Base-by-base conservation (phyloP, 2,329 filamentous ascomycete genomes). In the Ophiocordyceps camponoti-leonardi region DNA sequence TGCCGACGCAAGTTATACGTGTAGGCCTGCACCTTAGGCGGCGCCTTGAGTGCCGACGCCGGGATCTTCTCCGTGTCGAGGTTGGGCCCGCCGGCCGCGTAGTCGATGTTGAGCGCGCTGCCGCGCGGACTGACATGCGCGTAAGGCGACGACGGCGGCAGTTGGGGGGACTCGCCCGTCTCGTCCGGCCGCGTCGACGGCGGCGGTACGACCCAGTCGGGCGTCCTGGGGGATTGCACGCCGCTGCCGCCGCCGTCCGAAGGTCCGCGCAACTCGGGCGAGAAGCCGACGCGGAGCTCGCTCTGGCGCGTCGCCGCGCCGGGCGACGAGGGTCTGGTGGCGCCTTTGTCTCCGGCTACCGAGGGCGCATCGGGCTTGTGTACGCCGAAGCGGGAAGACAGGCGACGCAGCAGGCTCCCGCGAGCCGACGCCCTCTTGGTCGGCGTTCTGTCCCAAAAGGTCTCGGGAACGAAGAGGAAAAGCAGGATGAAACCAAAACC, bases 401-500 rank as follows among this genome's bases (percentile, higher is more conserved):
- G 56, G 6, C 71, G 62, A 20, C 64, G 67, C 46, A 74, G 65
- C 45, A 75, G 61, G 46, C 62, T 63, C 1, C 69, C 67, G 19
- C 69, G 58, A 47, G 61, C 66, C 7, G 58, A 58, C 3, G 61
- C 53, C 39, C 61, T 62, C 19, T 61, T 57, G 3, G 62, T 57
- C 2, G 88, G 87, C 2, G 82, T 81, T 43, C 90, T 73, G 60
- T 95, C 87, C 90, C 90, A 96, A 52, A 94, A 95, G 0, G 87
- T 94, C 64, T 96, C 90, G 0, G 90, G 90, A 0, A 94, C 85
- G 54, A 94, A 94, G 48, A 95, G 70, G 59, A 94, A 94, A 1
- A 96, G 69, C 3, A 94, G 65, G 19, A 76, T 59, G 35, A 79
- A 72, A 48, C 79, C 80, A 43, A 85, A 74, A 0, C 71, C 85